Base-by-base conservation (phyloP, 257 asterid species). In the Fraxinus anomala region DNA sequence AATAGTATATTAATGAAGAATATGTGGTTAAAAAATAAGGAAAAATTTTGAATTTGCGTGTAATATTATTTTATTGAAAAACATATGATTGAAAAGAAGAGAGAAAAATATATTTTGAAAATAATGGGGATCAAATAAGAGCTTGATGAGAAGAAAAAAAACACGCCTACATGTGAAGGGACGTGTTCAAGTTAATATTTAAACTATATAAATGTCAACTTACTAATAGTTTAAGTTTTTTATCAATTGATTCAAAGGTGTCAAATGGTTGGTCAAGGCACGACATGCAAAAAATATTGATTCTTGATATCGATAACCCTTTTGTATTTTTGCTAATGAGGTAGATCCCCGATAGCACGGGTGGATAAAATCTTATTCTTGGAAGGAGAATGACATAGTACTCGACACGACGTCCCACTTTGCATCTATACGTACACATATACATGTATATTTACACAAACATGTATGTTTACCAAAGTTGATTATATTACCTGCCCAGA, bases 401-500 rank as follows among this genome's bases (percentile, higher is more conserved):
- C 51, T 11, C 17, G 17, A 42, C 51, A 42, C 17, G 51, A 42
- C 5, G 17, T 3, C 56, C 7, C 56, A 47, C 56, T 47, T 16
- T 14, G n/a, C 7, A 16, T 5, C 19, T 47, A 47, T 16, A 56
- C 6, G 1, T n/a, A 9, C n/a, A 21, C 17, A 23, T 74, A 1
- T 67, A 4, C 61, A 51, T 51, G 23, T 51, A 51, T 19, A 54
- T 54, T 21, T 19, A 51, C n/a, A 19, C 3, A 54, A 5, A 21
- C 10, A 6, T 56, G 30, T 59, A 6, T 54, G 26, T 56, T 12
- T 61, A 36, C 28, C 13, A 14, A 75, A 17, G 30, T 31, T 69
- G 14, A 73, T 40, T 67, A 1, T n/a, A 2, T 84, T 85, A 92
- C 97, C 95, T 82, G 98, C 92, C 98, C 98, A 93, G 39, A 93